Evolutionary conservation across 2,329 filamentous ascomycete species (phyloP).

Genomic region (Claviceps humidiphila): DNA sequence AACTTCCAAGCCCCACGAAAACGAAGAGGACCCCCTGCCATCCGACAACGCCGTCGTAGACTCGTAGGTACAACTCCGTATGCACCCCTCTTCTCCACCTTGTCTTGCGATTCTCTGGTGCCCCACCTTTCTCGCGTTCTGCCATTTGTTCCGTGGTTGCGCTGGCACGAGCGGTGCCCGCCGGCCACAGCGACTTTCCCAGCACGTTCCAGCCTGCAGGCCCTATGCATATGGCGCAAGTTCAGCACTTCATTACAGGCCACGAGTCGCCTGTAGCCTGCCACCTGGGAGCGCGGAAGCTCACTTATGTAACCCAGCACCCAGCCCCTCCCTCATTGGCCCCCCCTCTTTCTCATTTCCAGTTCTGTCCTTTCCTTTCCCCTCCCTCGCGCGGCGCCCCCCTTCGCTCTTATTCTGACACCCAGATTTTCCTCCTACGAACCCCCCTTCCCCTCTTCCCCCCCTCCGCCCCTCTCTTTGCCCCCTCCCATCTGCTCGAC

Average conservation of each 20-base stretch:
- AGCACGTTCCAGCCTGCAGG: slow-evolving; percentile 4
- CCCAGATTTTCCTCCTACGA: slow-evolving; percentile 6
- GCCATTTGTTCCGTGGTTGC: slow-evolving; percentile 8
- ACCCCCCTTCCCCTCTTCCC: slow-evolving; percentile 4
- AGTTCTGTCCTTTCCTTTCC: slow-evolving; percentile 10
- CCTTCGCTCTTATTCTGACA: slow-evolving; percentile 8
- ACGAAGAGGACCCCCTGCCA: no score
- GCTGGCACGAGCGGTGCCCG: slow-evolving; percentile 13
- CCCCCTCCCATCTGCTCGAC: slow-evolving; percentile 7
- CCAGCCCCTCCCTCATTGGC: slow-evolving; percentile 9
- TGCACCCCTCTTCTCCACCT: neutral
- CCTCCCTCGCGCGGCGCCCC: neutral
- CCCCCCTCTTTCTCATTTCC: slow-evolving; percentile 9
- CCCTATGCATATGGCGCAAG: neutral
- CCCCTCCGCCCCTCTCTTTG: slow-evolving; percentile 2
- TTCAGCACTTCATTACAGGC: neutral
- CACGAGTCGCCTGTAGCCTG: neutral
- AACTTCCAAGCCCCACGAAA: no score
- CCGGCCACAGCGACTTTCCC: slow-evolving; percentile 7
- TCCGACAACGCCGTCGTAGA: no score
- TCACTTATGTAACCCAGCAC: slow-evolving; percentile 7
- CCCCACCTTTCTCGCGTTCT: slow-evolving; percentile 2
- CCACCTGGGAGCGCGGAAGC: neutral
- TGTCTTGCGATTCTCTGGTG: neutral
- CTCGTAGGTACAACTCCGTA: no score